Evolutionary conservation across 495 filamentous ascomycete genomes (phyloP).

Genomic region (Neurospora sp.): DNA sequence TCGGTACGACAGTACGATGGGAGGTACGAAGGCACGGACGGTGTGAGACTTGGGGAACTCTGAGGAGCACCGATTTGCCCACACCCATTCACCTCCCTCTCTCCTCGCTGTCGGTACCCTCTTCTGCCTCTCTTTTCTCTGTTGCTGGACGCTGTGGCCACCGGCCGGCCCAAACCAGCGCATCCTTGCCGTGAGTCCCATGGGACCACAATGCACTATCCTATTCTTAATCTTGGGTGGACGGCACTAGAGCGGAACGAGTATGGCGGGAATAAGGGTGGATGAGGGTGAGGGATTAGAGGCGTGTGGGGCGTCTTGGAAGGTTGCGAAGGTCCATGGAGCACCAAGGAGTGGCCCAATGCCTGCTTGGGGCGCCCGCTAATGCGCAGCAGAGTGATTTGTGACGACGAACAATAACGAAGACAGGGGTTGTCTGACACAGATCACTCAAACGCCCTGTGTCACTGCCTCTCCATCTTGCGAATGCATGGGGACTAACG

Average conservation of each 20-base stretch:
- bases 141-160: slow-evolving; percentile 4
- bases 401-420: slow-evolving; percentile 24
- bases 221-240: slow-evolving; percentile 27
- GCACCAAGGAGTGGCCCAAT: slow-evolving; percentile 13
- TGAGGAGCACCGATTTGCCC: background rate
- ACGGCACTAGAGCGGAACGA: slow-evolving; percentile 17
- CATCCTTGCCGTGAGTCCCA: slow-evolving; percentile 17
- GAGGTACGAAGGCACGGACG: background rate
- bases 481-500: slow-evolving; percentile 5
- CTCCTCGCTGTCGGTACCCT: slow-evolving; percentile 2
- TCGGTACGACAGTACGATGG: background rate
- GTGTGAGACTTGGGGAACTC: background rate
- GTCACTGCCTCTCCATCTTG: slow-evolving; percentile 17
- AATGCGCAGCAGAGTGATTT: slow-evolving; percentile 21
- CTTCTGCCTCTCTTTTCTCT: background rate
- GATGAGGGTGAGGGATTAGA: slow-evolving; percentile 8
- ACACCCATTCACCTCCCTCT: background rate
- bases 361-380: slow-evolving; percentile 18
- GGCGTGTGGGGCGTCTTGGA: slow-evolving; percentile 5
- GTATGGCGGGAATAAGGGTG: slow-evolving; percentile 13
- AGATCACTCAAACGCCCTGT: slow-evolving; percentile 23
- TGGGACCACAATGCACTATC: slow-evolving; percentile 20
- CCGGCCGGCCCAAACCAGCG: slow-evolving; percentile 18
- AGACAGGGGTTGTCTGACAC: slow-evolving; percentile 25
- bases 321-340: slow-evolving; percentile 1